Percentiles rank a stretch among this genome's conserved stretches.
These are phyloP conservation scores for Xylaria sp. DNA, from an alignment of 2,329 filamentous ascomycete species.

Conservation along the genomic window DNA sequence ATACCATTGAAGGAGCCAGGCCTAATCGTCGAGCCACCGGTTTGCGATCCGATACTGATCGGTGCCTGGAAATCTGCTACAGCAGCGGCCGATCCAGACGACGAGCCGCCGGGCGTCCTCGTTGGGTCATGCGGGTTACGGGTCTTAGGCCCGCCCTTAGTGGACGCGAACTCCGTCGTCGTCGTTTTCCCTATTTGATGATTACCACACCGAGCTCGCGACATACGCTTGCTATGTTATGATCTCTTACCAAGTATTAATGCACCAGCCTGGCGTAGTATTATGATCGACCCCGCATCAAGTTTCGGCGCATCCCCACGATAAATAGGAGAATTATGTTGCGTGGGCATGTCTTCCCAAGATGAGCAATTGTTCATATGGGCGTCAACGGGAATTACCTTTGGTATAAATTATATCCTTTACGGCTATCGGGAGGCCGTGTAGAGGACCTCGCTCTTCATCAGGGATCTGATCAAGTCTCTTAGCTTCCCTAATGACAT, in stretches of 20 bases:
- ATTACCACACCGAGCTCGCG: background rate
- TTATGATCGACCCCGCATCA: constrained; percentile 58
- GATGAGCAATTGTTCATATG: constrained; percentile 3
- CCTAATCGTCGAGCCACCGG: constrained; percentile 66
- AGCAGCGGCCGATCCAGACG: constrained; percentile 68
- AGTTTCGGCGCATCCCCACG: constrained; percentile 49
- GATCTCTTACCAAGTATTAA: constrained; percentile 53
- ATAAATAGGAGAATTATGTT: constrained; percentile 61
- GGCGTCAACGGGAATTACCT: constrained; percentile 38
- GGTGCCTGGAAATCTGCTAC: constrained; percentile 69
- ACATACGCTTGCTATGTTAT: background rate
- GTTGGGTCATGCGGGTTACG: constrained; percentile 68
- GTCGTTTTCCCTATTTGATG: constrained; percentile 56
- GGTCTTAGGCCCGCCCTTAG: constrained; percentile 57
- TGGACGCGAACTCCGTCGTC: constrained; percentile 69
- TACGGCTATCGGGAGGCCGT: constrained; percentile 58
- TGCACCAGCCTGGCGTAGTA: constrained; percentile 60
- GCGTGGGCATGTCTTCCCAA: constrained; percentile 55
- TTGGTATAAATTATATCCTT: constrained; percentile 62
- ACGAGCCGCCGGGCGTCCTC: constrained; percentile 71
- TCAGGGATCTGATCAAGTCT: constrained; percentile 52
- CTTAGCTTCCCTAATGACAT: constrained; percentile 54
- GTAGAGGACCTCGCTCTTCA: constrained; percentile 54
- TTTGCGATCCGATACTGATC: constrained; percentile 68
- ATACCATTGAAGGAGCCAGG: constrained; percentile 69